Base-by-base conservation (phyloP, 805 yeast genomes). In the Debaryomyces prosopidis region DNA sequence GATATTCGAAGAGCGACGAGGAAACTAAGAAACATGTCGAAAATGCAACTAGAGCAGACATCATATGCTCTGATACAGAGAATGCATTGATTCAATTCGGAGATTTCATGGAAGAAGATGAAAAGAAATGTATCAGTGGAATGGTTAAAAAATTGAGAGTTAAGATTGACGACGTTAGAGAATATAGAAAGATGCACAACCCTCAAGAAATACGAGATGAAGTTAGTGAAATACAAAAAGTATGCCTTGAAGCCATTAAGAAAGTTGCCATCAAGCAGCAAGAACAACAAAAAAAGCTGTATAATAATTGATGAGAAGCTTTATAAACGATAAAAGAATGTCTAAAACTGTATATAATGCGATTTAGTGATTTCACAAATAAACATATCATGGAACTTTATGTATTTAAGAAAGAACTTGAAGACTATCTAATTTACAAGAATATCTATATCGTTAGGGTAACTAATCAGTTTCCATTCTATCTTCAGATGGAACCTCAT, bases 1-100 rank as follows among this genome's bases (percentile, higher is more conserved):
- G 72, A 44, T 81, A 79, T 69, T 80, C 80, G 52, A 80, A 78
- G 43, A 68, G 63, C 45, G 95, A 87, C 64, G 79, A 77, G 42
- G 71, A 77, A 39, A 69, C 78, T 58, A 81, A 79, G 56, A 81
- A 78, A 54, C 75, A 82, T 45, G 76, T 84, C 49, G 90, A 87
- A 60, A 83, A 81, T 59, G 89, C 92, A 33, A 85, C 86, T 61
- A 78, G 84, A 60, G 87, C 89, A 19, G 95, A 86, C 53, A 82
- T 85, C 57, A 76, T 85, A 42, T 81, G 89, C 55, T 84, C 86
- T 58, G 99, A 94, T 66, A 89, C 96, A 42, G 97, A 90, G 67
- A 78, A 79, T 68, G 92, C 96, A 8, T 72, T 94, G 50, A 73
- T 74, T 53, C 96, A 88, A 69, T 89, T 86, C 60, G 76, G 77